Conservation (phyloP, 1,284 basidiomycete genomes). For the Pulveroboletus sp. region DNA sequence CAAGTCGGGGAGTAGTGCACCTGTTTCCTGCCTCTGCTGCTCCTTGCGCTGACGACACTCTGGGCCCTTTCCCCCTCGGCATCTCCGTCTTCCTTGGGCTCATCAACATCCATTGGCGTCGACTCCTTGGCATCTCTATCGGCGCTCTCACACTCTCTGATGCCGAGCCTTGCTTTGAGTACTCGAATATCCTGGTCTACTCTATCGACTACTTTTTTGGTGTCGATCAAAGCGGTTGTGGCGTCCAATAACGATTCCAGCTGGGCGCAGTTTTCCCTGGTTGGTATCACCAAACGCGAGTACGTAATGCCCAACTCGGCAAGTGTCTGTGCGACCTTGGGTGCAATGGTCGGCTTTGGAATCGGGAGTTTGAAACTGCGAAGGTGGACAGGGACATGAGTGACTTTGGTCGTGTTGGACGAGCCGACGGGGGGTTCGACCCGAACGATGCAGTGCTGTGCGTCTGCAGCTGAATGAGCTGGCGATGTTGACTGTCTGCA, state of each 20-base stretch:
- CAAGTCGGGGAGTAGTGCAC: slow-evolving; percentile 40
- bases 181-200: slow-evolving; percentile 82
- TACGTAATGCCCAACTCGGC: slow-evolving; percentile 75
- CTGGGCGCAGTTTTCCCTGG: slow-evolving; percentile 71
- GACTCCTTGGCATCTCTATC: slow-evolving; percentile 38
- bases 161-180: slow-evolving; percentile 65
- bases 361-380: slow-evolving; percentile 81
- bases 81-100: slow-evolving; percentile 39
- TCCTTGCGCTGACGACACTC: slow-evolving; percentile 64
- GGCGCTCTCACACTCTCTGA: slow-evolving; percentile 46
- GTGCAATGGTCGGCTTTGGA: slow-evolving; percentile 73
- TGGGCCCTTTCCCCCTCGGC: slow-evolving; percentile 54
- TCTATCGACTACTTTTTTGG: slow-evolving; percentile 85
- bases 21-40: slow-evolving; percentile 57
- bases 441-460: slow-evolving; percentile 74
- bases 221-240: slow-evolving; percentile 75
- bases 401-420: slow-evolving; percentile 62
- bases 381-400: slow-evolving; percentile 76
- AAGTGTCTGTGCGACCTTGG: slow-evolving; percentile 73
- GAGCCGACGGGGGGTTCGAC: slow-evolving; percentile 56
- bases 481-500: background rate
- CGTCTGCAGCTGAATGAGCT: slow-evolving; percentile 48
- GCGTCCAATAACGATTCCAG: slow-evolving; percentile 76
- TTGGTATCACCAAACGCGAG: slow-evolving; percentile 87
- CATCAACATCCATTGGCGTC: slow-evolving; percentile 41